Evolutionary conservation across 805 yeast species (phyloP).

Genomic region (Barnettozyma salicaria): DNA sequence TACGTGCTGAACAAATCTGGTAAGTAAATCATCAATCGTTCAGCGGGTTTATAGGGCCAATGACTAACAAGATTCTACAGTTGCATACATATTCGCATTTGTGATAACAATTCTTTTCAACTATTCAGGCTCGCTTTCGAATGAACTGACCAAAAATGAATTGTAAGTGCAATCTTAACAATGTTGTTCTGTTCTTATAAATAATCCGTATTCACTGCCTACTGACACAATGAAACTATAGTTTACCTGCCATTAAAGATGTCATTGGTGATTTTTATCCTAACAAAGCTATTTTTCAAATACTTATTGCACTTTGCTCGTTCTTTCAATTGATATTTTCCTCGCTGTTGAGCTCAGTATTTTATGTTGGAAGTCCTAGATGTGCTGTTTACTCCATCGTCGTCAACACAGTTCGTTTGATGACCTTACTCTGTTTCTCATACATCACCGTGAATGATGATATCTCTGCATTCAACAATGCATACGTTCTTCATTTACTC

Average conservation of each 20-base stretch:
- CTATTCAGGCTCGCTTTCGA: slow-evolving; percentile 8
- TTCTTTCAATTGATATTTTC: slow-evolving; percentile 7
- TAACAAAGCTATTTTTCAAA: slow-evolving; percentile 14
- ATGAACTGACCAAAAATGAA: slow-evolving; percentile 14
- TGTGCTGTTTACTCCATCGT: not conserved
- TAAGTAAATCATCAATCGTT: not conserved
- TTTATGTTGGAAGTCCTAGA: not conserved
- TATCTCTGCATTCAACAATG: slow-evolving; percentile 6
- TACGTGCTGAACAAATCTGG: slow-evolving; percentile 10
- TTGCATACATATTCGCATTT: slow-evolving; percentile 11
- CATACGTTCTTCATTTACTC: slow-evolving; percentile 10
- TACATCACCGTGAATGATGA: slow-evolving; percentile 13
- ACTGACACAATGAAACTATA: not conserved
- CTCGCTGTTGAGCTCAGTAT: not conserved
- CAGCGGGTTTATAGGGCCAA: not conserved
- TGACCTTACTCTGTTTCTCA: slow-evolving; percentile 10
- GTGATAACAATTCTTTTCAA: slow-evolving; percentile 11
- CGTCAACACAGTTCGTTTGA: not conserved
- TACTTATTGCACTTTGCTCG: slow-evolving; percentile 12
- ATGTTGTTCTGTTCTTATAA: not conserved
- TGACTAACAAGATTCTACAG: slow-evolving; percentile 3
- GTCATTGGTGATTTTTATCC: slow-evolving; percentile 14
- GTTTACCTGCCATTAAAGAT: slow-evolving; percentile 17
- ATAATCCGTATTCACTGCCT: slow-evolving; percentile 3
- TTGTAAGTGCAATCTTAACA: slow-evolving; percentile 11